These are phyloP conservation scores for Apiospora rasikravindrae DNA, from an alignment of 2,329 filamentous ascomycete species.

Conservation along the genomic window DNA sequence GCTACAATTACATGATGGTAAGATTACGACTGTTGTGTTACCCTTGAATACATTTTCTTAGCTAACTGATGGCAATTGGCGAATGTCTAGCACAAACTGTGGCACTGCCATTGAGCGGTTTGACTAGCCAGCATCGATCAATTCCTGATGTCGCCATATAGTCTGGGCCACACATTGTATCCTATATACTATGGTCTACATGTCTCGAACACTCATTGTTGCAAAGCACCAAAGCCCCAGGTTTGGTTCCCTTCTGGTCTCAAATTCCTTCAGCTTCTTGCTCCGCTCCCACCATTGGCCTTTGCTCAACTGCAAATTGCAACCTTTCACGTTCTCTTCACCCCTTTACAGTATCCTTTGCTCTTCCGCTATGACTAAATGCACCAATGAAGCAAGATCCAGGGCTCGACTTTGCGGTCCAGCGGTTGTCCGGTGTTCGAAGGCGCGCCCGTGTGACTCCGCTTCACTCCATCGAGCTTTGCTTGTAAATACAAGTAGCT, in stretches of 20 bases:
- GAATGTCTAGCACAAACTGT: not conserved
- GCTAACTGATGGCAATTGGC: not conserved
- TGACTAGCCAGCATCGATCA: not conserved
- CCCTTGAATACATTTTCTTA: not conserved
- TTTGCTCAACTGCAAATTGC: not conserved
- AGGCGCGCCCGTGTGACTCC: not conserved
- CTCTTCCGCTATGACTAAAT: not conserved
- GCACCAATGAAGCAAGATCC: not conserved
- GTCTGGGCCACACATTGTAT: not conserved
- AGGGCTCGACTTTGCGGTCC: not conserved
- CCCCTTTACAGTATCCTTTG: too few relatives aligned
- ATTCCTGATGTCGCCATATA: too few relatives aligned
- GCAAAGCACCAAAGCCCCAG: not conserved
- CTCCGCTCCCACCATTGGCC: too few relatives aligned
- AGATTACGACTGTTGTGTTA: not conserved
- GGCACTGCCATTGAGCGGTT: not conserved
- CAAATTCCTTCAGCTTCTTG: not conserved
- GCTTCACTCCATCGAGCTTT: not conserved
- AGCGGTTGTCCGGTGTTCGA: not conserved
- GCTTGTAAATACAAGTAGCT: not conserved
- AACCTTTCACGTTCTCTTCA: not conserved
- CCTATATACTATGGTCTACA: not conserved
- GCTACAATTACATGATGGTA: not conserved
- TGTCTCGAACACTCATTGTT: not conserved
- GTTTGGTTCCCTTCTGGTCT: not conserved